A percentile compares a stretch with the other conserved stretches of the same genome.
phyloP scores from a whole-genome alignment of 2,329 filamentous ascomycete species.

The Alternaria incomplexa region DNA sequence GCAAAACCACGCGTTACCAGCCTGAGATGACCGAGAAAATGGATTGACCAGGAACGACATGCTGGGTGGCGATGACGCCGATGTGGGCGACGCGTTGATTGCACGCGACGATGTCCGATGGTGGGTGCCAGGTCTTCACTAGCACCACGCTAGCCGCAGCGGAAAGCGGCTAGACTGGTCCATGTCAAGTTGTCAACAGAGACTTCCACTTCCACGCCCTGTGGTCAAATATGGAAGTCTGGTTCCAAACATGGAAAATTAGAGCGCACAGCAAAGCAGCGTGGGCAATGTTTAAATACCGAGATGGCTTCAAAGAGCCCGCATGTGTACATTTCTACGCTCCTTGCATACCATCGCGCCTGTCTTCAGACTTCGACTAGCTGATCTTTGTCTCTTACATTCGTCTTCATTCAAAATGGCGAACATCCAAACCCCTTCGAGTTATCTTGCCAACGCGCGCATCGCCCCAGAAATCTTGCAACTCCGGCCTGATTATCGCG shows the following conservation, averaged over 20 bases:
- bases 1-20: constrained; percentile 31
- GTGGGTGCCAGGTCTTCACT: neutral
- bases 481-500: constrained; percentile 49
- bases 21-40: constrained; percentile 27
- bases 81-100: neutral
- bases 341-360: neutral
- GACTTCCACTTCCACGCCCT: constrained; percentile 6
- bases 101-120: neutral
- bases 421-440: neutral
- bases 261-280: neutral
- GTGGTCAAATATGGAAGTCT: neutral
- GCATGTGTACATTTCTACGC: neutral
- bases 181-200: constrained; percentile 4
- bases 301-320: neutral
- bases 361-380: neutral
- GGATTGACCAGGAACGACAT: constrained; percentile 31
- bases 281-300: neutral
- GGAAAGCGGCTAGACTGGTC: neutral
- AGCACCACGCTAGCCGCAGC: neutral
- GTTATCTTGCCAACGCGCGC: constrained; percentile 7
- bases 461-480: constrained; percentile 38
- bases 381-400: neutral
- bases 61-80: neutral
- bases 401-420: neutral
- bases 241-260: neutral